Percentiles rank a stretch among this genome's conserved stretches.
Evolutionary conservation across 1,139 yeast genomes (phyloP).

Genomic region (Lodderomyces elongisporus): DNA sequence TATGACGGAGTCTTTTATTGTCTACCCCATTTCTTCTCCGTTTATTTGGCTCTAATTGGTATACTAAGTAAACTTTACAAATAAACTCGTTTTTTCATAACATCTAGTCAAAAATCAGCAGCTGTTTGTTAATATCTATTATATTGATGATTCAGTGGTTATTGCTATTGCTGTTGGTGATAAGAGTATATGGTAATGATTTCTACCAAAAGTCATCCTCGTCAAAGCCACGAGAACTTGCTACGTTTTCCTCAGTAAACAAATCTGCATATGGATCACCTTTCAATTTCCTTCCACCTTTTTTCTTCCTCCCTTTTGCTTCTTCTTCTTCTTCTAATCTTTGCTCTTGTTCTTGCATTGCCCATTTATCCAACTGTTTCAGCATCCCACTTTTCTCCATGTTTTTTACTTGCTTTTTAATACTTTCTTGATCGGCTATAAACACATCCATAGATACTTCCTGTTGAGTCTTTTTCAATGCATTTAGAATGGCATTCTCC

Average conservation of each 20-base stretch:
- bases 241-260: slow-evolving; percentile 45
- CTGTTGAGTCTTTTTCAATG: slow-evolving; percentile 59
- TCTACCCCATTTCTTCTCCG: too few species aligned
- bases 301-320: slow-evolving; percentile 12
- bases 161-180: too few species aligned
- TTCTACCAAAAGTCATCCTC: slow-evolving; percentile 62
- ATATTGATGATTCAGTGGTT: too few species aligned
- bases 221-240: too few species aligned
- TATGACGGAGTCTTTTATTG: too few species aligned
- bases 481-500: slow-evolving; percentile 60
- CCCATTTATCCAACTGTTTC: slow-evolving; percentile 26
- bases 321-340: slow-evolving; percentile 11
- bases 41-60: too few species aligned
- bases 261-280: slow-evolving; percentile 56
- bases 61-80: too few species aligned
- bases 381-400: slow-evolving; percentile 31
- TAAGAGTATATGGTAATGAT: too few species aligned
- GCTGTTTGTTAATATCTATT: too few species aligned
- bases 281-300: slow-evolving; percentile 27
- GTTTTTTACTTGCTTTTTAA: slow-evolving; percentile 31
- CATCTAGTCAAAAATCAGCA: too few species aligned
- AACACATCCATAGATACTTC: slow-evolving; percentile 45
- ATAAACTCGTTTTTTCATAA: too few species aligned
- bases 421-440: slow-evolving; percentile 42
- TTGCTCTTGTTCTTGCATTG: too few species aligned